phyloP scores from a whole-genome alignment of 345 rosid genomes.

The Pistacia integerrima region DNA sequence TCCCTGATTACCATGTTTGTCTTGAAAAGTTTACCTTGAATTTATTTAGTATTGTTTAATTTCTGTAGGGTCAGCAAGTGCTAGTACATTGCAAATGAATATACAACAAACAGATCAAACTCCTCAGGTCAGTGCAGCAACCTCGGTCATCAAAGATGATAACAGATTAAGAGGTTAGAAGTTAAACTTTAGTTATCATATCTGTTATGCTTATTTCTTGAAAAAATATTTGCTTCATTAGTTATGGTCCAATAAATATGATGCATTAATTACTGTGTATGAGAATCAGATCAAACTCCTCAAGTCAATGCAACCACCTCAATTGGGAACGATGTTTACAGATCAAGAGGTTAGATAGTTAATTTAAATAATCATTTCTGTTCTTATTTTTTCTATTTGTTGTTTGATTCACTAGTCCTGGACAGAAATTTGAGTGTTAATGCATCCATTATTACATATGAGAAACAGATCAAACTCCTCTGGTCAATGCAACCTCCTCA shows the following conservation, averaged over 20 bases:
- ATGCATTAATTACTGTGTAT: not conserved
- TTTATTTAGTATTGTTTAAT: not conserved
- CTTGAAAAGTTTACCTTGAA: conserved; percentile 1
- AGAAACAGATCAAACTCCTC: conserved; percentile 16
- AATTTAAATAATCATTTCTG: not conserved
- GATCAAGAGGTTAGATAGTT: conserved; percentile 9
- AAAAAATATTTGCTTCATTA: not conserved
- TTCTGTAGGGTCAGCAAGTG: conserved; percentile 23
- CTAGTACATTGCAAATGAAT: not conserved
- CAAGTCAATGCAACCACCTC: conserved; percentile 11
- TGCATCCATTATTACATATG: not conserved
- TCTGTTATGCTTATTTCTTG: not conserved
- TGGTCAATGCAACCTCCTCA: conserved; percentile 1
- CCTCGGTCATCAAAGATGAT: conserved; percentile 3
- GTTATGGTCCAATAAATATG: not conserved
- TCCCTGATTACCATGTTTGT: conserved; percentile 6
- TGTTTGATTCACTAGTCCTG: not conserved
- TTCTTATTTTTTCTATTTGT: not conserved
- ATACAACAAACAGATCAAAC: conserved; percentile 10
- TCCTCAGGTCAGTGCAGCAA: conserved; percentile 1
- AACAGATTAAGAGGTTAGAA: conserved; percentile 11
- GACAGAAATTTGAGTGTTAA: not conserved
- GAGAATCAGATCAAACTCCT: conserved; percentile 11
- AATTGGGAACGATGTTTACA: conserved; percentile 7
- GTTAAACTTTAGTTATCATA: not conserved